phyloP scores from a whole-genome alignment of 176 grass and related monocot genomes.

The Lolium perenne region DNA sequence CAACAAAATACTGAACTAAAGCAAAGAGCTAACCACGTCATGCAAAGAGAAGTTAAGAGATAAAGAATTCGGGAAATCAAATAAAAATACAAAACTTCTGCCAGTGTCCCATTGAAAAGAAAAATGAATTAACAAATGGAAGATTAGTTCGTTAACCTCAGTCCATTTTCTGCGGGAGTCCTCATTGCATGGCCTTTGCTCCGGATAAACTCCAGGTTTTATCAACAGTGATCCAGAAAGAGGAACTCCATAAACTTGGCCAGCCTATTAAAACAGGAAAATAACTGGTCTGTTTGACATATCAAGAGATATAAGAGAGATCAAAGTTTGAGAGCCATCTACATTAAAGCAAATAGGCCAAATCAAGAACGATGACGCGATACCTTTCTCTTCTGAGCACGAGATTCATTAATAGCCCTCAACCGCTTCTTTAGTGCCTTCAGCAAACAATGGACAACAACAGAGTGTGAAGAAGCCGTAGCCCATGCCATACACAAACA shows the following conservation, averaged over 20 bases:
- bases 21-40: slow-evolving; percentile 35
- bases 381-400: slow-evolving; percentile 98
- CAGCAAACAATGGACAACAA: slow-evolving; percentile 36
- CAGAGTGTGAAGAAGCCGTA: slow-evolving; percentile 39
- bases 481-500: slow-evolving; percentile 27
- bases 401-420: slow-evolving; percentile 97
- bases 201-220: slow-evolving; percentile 86
- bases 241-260: slow-evolving; percentile 98
- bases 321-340: slow-evolving; percentile 38
- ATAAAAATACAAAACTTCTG: slow-evolving; percentile 26
- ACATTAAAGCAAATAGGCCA: slow-evolving; percentile 30
- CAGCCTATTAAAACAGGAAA: slow-evolving; percentile 71
- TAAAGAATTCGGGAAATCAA: neutral
- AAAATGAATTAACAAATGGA: slow-evolving; percentile 25
- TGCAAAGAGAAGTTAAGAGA: slow-evolving; percentile 30
- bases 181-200: slow-evolving; percentile 89
- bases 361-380: slow-evolving; percentile 17
- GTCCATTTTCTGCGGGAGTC: slow-evolving; percentile 91
- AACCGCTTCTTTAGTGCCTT: slow-evolving; percentile 87
- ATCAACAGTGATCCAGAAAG: slow-evolving; percentile 84
- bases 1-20: slow-evolving; percentile 22
- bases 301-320: slow-evolving; percentile 32
- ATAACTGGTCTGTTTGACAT: slow-evolving; percentile 29
- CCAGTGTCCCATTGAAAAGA: neutral
- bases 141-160: slow-evolving; percentile 63